Conservation (phyloP, 192 early-diverging fungal genomes). For the Coemansia sp. region DNA sequence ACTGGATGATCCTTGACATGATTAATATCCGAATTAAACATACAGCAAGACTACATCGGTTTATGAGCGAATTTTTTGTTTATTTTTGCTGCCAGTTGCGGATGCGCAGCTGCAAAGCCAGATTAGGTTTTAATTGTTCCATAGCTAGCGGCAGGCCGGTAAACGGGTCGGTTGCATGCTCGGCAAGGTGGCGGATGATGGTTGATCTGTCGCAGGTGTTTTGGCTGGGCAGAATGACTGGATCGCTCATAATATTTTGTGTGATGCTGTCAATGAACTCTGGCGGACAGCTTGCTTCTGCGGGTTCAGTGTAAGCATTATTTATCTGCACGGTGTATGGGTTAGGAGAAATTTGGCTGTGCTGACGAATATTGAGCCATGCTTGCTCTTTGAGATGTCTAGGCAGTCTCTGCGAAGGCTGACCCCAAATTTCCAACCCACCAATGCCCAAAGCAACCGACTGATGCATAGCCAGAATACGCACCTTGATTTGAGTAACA, state of each 20-base stretch:
- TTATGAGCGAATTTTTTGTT: slow-evolving; percentile 30
- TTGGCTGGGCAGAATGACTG: slow-evolving; percentile 22
- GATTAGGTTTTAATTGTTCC: slow-evolving; percentile 14
- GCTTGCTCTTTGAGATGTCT: background rate
- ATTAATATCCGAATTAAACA: slow-evolving; percentile 10
- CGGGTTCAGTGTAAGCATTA: background rate
- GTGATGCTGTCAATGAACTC: slow-evolving; percentile 35
- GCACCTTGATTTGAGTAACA: slow-evolving; percentile 10
- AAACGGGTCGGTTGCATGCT: slow-evolving; percentile 25
- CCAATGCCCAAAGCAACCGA: slow-evolving; percentile 10
- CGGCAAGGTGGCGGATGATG: slow-evolving; percentile 16
- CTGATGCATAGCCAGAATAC: slow-evolving; percentile 23
- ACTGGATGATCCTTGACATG: slow-evolving; percentile 21
- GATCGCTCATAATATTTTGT: slow-evolving; percentile 23
- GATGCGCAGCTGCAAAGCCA: slow-evolving; percentile 18
- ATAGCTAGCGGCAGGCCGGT: slow-evolving; percentile 21
- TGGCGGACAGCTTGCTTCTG: slow-evolving; percentile 8
- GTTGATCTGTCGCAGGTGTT: slow-evolving; percentile 25
- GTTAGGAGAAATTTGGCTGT: background rate
- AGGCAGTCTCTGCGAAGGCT: slow-evolving; percentile 29
- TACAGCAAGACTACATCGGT: slow-evolving; percentile 42
- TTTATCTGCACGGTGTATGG: background rate
- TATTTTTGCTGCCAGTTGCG: slow-evolving; percentile 9
- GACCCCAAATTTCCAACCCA: slow-evolving; percentile 22
- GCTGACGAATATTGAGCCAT: slow-evolving; percentile 4